A percentile compares a stretch with the other conserved stretches of the same genome.
Evolutionary conservation across 768 basidiomycete species (phyloP).

Genomic region (Termitomyces sp.): DNA sequence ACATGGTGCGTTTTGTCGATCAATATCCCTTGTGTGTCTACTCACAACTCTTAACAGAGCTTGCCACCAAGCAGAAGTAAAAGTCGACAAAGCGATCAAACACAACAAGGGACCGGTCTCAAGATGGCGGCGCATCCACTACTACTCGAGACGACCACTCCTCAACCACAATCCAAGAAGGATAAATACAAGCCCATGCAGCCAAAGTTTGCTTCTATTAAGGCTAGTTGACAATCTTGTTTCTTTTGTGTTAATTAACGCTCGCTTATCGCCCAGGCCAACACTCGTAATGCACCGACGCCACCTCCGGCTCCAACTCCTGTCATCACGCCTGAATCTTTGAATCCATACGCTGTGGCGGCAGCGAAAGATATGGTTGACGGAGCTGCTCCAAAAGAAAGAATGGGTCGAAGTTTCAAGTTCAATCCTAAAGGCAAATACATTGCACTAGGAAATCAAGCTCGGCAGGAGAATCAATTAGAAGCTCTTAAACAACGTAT

Average conservation of each 20-base stretch:
- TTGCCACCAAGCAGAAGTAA: conserved; percentile 50
- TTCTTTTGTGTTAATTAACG: not conserved
- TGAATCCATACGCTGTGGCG: conserved; percentile 75
- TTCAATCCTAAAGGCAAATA: conserved; percentile 96
- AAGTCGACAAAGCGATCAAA: conserved; percentile 48
- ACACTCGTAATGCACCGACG: conserved; percentile 68
- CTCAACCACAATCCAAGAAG: conserved; percentile 69
- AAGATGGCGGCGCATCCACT: conserved; percentile 91
- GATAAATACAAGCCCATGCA: conserved; percentile 98
- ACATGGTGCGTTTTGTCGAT: conserved; percentile 55
- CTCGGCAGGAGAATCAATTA: conserved; percentile 70
- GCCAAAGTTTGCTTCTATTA: conserved; percentile 96
- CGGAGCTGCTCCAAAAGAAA: conserved; percentile 67
- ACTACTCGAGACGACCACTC: conserved; percentile 60
- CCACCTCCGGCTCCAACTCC: conserved; percentile 43
- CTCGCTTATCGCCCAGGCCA: conserved; percentile 40
- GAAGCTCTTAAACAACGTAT: conserved; percentile 92
- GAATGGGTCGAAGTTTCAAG: conserved; percentile 62
- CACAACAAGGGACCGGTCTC: conserved; percentile 76
- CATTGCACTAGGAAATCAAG: conserved; percentile 62
- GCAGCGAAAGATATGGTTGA: conserved; percentile 61
- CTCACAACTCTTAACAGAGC: conserved; percentile 28
- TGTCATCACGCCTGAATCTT: conserved; percentile 33
- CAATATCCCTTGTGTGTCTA: not conserved
- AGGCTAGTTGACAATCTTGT: conserved; percentile 36